These are phyloP conservation scores for Lyophyllum atratum DNA, from an alignment of 768 basidiomycete species.

Conservation along the genomic window DNA sequence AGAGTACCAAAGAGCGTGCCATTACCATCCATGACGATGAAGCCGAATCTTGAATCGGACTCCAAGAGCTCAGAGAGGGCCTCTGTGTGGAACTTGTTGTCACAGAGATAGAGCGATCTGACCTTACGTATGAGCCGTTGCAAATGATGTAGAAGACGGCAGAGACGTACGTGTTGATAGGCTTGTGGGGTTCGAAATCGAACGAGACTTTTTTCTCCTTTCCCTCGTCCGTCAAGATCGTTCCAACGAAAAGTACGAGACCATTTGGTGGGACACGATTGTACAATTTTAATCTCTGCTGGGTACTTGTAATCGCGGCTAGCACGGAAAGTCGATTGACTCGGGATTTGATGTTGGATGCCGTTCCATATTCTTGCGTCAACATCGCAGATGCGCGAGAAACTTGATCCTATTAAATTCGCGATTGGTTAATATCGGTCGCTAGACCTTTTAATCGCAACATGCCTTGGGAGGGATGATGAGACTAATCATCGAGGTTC, in stretches of 20 bases:
- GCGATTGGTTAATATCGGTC: constrained; percentile 9
- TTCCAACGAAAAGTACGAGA: constrained; percentile 96
- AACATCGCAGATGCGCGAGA: constrained; percentile 94
- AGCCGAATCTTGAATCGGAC: constrained; percentile 96
- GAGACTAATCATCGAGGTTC: constrained; percentile 98
- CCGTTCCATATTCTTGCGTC: constrained; percentile 97
- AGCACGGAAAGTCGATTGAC: constrained; percentile 97
- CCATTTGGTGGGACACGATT: constrained; percentile 96
- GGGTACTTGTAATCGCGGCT: constrained; percentile 97
- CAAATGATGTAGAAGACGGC: not conserved
- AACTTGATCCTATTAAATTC: constrained; percentile 74
- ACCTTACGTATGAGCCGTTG: constrained; percentile 3
- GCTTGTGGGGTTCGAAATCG: constrained; percentile 98
- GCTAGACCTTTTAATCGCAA: constrained; percentile 17
- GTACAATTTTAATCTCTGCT: constrained; percentile 96
- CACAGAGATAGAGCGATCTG: constrained; percentile 96
- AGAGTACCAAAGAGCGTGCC: constrained; percentile 95
- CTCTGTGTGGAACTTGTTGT: constrained; percentile 99
- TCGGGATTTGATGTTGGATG: constrained; percentile 99
- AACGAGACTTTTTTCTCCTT: constrained; percentile 99
- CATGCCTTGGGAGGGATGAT: constrained; percentile 92
- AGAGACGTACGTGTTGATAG: constrained; percentile 91
- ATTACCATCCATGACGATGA: constrained; percentile 99
- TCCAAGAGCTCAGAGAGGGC: constrained; percentile 95
- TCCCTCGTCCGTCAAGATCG: constrained; percentile 96